phyloP scores from a whole-genome alignment of 2,329 filamentous ascomycete species.

The Trichocomaceae sp. region DNA sequence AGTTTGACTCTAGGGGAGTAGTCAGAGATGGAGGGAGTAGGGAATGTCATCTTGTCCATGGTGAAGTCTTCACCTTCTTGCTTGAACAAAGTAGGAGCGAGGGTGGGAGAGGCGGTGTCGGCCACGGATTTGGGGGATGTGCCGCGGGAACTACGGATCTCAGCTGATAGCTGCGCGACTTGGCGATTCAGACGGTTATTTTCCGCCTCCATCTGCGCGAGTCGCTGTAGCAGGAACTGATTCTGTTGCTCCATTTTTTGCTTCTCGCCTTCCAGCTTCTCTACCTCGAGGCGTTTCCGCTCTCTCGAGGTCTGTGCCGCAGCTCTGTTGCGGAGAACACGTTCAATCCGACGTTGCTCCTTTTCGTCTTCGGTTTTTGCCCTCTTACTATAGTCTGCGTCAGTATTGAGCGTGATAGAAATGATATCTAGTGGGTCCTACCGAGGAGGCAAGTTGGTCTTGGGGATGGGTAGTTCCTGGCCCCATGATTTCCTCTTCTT shows the following conservation, averaged over 20 bases:
- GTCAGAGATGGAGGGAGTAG: slow-evolving; percentile 32
- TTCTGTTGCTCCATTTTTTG: slow-evolving; percentile 63
- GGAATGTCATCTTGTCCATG: slow-evolving; percentile 36
- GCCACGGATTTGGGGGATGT: slow-evolving; percentile 33
- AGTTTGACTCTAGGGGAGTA: slow-evolving; percentile 36
- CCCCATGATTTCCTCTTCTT: slow-evolving; percentile 99
- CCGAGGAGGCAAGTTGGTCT: slow-evolving; percentile 81
- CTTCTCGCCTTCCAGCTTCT: slow-evolving; percentile 66
- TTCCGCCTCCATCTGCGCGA: slow-evolving; percentile 54
- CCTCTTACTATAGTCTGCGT: slow-evolving; percentile 61
- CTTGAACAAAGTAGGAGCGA: slow-evolving; percentile 38
- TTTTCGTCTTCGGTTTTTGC: slow-evolving; percentile 99
- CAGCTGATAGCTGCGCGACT: slow-evolving; percentile 44
- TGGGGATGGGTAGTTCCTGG: slow-evolving; percentile 90
- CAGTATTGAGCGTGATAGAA: slow-evolving; percentile 4
- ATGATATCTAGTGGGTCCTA: slow-evolving; percentile 23
- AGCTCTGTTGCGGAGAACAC: slow-evolving; percentile 90
- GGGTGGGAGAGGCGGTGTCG: slow-evolving; percentile 31
- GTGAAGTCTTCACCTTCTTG: slow-evolving; percentile 38
- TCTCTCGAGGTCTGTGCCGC: slow-evolving; percentile 95
- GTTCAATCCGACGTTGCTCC: slow-evolving; percentile 94
- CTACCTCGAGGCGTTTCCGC: slow-evolving; percentile 82
- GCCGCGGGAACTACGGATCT: slow-evolving; percentile 37
- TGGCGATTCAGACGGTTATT: slow-evolving; percentile 46
- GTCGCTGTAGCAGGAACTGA: slow-evolving; percentile 58